Conservation (phyloP, 768 basidiomycete genomes). For the Naganishia onofrii region DNA sequence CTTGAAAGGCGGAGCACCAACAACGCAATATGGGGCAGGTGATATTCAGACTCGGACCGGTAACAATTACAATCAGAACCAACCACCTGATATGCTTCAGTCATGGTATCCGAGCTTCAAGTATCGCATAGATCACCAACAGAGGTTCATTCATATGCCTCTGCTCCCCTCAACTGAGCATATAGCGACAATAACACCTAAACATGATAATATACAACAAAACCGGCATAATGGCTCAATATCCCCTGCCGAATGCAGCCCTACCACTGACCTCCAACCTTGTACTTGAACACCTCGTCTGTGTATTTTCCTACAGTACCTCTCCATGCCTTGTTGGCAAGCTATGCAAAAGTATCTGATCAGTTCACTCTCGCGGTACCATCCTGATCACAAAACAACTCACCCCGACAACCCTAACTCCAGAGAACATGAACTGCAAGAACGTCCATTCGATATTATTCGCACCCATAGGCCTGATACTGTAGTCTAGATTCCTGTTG, state of each 20-base stretch:
- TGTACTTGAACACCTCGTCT: slow-evolving; percentile 32
- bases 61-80: no score
- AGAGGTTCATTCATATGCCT: no score
- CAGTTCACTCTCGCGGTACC: neutral
- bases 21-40: no score
- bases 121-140: no score
- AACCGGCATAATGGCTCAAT: neutral
- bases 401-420: slow-evolving; percentile 26
- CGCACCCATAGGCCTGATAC: slow-evolving; percentile 26
- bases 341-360: neutral
- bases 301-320: slow-evolving; percentile 27
- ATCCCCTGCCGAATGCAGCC: neutral
- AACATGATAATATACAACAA: neutral
- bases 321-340: slow-evolving; percentile 23
- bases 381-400: slow-evolving; percentile 1
- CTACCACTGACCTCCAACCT: slow-evolving; percentile 30
- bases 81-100: no score
- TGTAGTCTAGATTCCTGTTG: slow-evolving; percentile 20
- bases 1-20: no score
- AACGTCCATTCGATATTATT: slow-evolving; percentile 31
- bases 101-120: no score
- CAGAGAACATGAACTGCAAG: slow-evolving; percentile 30
- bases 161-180: no score
- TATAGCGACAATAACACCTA: neutral
- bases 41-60: no score